Evolutionary conservation across 768 basidiomycete species (phyloP).

Genomic region (Scleroderma bovista): DNA sequence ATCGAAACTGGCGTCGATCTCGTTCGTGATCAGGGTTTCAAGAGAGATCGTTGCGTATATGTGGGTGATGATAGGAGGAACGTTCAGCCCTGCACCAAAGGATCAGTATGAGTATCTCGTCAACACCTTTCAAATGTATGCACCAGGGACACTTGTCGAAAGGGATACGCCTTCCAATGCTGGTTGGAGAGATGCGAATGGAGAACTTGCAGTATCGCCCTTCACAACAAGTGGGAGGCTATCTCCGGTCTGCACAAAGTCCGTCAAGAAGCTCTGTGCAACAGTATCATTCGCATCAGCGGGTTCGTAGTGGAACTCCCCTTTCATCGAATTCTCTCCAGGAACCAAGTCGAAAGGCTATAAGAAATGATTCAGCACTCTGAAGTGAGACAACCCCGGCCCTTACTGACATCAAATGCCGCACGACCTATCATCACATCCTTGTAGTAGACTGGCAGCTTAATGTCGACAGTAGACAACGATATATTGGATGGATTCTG

Average conservation of each 20-base stretch:
- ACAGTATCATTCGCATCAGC: conserved; percentile 38
- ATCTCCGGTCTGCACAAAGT: conserved; percentile 51
- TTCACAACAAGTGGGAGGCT: conserved; percentile 47
- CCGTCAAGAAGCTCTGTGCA: conserved; percentile 54
- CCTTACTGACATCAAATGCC: conserved; percentile 44
- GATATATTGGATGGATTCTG: conserved; percentile 68
- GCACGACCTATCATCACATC: conserved; percentile 54
- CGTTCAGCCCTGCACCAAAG: conserved; percentile 35
- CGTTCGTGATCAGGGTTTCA: conserved; percentile 42
- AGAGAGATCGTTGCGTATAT: conserved; percentile 50
- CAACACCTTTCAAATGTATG: not conserved
- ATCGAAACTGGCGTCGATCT: conserved; percentile 53
- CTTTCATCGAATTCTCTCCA: conserved; percentile 44
- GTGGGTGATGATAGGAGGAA: conserved; percentile 52
- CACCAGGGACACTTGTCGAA: conserved; percentile 45
- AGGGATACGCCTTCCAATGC: conserved; percentile 52
- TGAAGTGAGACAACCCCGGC: not conserved
- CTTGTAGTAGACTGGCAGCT: conserved; percentile 54
- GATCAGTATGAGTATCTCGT: not conserved
- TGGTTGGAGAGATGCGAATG: conserved; percentile 52
- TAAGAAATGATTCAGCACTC: not conserved
- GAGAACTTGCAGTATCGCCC: conserved; percentile 56
- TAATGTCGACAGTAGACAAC: conserved; percentile 49
- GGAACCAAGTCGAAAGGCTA: conserved; percentile 55
- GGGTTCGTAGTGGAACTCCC: conserved; percentile 68